These are phyloP conservation scores for Paraconiothyrium brasiliense DNA, from an alignment of 2,329 filamentous ascomycete genomes.

Conservation along the genomic window DNA sequence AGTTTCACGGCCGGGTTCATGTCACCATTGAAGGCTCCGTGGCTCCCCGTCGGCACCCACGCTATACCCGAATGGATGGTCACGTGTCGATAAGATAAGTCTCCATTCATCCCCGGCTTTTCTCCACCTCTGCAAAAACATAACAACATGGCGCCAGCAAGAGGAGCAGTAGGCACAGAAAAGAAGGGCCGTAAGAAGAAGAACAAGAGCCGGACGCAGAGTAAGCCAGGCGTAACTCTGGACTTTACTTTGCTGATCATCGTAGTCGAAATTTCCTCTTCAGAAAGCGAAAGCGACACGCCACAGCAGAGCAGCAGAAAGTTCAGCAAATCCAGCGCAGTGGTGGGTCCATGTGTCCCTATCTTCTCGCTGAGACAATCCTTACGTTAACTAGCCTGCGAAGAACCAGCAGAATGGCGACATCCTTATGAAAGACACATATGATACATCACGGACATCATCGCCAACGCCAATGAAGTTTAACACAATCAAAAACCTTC, in stretches of 20 bases:
- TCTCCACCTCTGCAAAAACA: constrained; percentile 19
- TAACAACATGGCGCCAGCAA: constrained; percentile 35
- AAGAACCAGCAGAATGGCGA: constrained; percentile 21
- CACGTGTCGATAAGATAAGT: constrained; percentile 43
- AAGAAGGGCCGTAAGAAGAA: constrained; percentile 42
- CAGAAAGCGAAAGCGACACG: constrained; percentile 32
- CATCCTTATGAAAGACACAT: constrained; percentile 30
- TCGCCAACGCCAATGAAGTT: constrained; percentile 15
- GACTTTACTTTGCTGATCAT: constrained; percentile 18
- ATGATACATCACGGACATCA: constrained; percentile 9
- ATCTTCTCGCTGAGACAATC: background rate
- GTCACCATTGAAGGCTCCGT: background rate
- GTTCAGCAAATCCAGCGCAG: background rate
- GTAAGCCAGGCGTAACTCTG: constrained; percentile 18
- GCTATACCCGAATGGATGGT: constrained; percentile 17
- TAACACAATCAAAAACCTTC: constrained; percentile 5
- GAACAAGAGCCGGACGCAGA: constrained; percentile 42
- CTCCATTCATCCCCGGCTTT: constrained; percentile 35
- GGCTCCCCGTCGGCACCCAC: background rate
- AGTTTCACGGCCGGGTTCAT: background rate
- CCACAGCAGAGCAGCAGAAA: constrained; percentile 39
- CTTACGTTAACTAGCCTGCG: background rate
- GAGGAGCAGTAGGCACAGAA: constrained; percentile 24
- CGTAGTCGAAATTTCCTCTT: constrained; percentile 38
- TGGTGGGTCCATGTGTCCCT: background rate